Evolutionary conservation across 2,329 filamentous ascomycete species (phyloP), one percentile per base, ranked within the genome.

Genomic region (Penicillium nordicum): DNA sequence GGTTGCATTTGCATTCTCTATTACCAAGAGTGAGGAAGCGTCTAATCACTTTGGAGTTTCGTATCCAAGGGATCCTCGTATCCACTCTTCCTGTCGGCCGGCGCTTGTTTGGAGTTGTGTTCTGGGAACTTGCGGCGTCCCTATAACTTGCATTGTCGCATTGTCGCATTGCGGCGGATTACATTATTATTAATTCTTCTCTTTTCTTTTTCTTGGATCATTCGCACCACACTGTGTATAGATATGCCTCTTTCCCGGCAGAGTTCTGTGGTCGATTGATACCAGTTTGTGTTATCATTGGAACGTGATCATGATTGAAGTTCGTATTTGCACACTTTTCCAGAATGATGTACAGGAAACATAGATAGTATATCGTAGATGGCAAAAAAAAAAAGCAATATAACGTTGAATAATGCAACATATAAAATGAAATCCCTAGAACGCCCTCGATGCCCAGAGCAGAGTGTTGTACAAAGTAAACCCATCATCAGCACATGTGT

Each of bases 381-480:
- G 14, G 30, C 12, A 48, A 38, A 40, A 52, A 52, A 29, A 27
- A 55, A 60, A 57, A 40, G 8, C 29, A 50, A 48, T 40, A 55
- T 38, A 25, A 43, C 25, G 47, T 30, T 42, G 47, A 42, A 50
- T n/a, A 29, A 30, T 40, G 18, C 47, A 50, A 29, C 30, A 49
- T 42, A 32, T 42, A 32, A 53, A 57, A 49, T n/a, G 47, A 59
- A 61, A 48, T 46, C 25, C 27, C 57, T 58, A 45, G 32, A 71
- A 70, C 67, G 64, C 68, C 70, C 14, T 57, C 55, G 46, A 67
- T 70, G 66, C 65, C 59, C 61, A 69, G 64, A 71, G 68, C 57
- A 70, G 69, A 67, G 67, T 72, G 61, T 67, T 67, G 62, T 71
- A 70, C 67, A 71, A 71, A 62, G 57, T 41, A 44, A 44, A 27